Base-by-base conservation (phyloP, 768 basidiomycete genomes). In the Calvatia gigantea region DNA sequence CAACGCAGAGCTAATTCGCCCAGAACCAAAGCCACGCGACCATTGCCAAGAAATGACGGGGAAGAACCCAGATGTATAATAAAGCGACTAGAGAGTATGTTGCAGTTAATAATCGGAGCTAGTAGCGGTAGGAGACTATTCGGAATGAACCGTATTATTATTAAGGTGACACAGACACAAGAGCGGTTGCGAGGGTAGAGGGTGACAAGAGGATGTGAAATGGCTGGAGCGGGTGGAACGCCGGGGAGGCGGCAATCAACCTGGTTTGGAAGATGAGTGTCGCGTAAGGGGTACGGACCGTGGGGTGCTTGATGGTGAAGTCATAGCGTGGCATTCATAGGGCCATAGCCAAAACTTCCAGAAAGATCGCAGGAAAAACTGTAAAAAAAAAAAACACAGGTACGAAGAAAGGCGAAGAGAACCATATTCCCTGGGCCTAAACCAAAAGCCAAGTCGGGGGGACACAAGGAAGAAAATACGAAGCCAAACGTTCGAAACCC, bases 51-150 rank as follows among this genome's bases (percentile, higher is more conserved):
- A 38, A 38, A n/a, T 14, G 12, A 51, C 15, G 28, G 25, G 31
- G 21, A 35, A 51, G 38, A 51, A 23, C 41, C 41, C 44, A 9
- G 29, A 46, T 55, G 44, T 38, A 46, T 47, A 55, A 47, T 55
- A 55, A 38, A 35, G 48, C 45, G 28, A 29, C 45, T 55, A 29
- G 35, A 35, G 37, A 47, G 54, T 55, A 48, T 55, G 51, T 42
- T 32, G 39, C 29, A 31, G 51, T 55, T 47, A 55, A 55, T 55
- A 55, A 41, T 55, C 54, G 54, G 54, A 55, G 38, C 54, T 55
- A 55, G 45, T 55, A 55, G 45, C 41, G 48, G 46, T 47, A 31
- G 33, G 19, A 33, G 19, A 43, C 51, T 29, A 39, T 47, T 53
- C 54, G 54, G 45, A 44, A 55, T 38, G 28, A 28, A 47, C 37